Evolutionary conservation across 139 green algal species (phyloP), one percentile per base, ranked within the genome.

Genomic region (Chlamydomonas urium): DNA sequence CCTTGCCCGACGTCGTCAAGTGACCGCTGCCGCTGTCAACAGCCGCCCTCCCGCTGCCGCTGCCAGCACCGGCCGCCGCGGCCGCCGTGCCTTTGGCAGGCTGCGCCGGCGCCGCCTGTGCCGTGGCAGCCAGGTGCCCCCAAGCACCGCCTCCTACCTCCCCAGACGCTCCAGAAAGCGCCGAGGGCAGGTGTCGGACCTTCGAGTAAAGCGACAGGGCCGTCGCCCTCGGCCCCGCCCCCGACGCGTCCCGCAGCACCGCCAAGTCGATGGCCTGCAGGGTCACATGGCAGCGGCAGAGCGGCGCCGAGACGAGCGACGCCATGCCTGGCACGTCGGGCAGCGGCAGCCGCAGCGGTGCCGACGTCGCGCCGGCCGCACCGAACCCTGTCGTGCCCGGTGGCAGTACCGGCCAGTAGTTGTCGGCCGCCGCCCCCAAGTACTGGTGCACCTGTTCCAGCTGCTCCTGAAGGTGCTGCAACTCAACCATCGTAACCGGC

Each of bases 321-420:
- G 53, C n/a, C n/a, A n/a, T 63, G 10, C 17, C 17, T 36, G 53
- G 53, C 26, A 63, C 10, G 24, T 31, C n/a, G n/a, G n/a, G 10
- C 24, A 14, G 53, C 24, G 53, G 53, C n/a, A 36, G 6, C 24
- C 17, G 10, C 24, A 33, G 21, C 14, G 53, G 53, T 10, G 14
- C 26, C n/a, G 53, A 63, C 17, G 53, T 63, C 21, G n/a, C 53
- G 6, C 53, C 53, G 29, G 53, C 53, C 10, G 53, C 53, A 10
- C 53, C 53, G 29, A 33, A 26, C 24, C 53, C 53, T 10, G n/a
- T 17, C 17, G 53, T 63, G 26, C 53, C 53, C 29, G 10, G 6
- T 26, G 53, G 53, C 53, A 63, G 53, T 26, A 63, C 10, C n/a
- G 53, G 53, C 24, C 24, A 63, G 53, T 63, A 63, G 53, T 63